phyloP scores from a whole-genome alignment of 2,329 filamentous ascomycete genomes.

The Aquanectria penicillioides region DNA sequence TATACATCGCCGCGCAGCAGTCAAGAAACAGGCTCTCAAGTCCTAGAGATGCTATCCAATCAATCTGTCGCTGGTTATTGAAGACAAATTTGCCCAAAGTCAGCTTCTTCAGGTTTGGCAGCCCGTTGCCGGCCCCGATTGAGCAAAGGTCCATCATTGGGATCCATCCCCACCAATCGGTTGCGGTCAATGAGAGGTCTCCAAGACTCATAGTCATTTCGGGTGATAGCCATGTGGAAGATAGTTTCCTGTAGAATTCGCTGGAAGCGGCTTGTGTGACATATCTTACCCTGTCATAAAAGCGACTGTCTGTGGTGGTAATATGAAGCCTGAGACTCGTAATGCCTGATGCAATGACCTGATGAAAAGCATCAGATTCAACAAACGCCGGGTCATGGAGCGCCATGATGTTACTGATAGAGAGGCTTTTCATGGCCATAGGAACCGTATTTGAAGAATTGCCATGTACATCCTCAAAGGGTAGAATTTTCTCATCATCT shows the following conservation, averaged over 20 bases:
- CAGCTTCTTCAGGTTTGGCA: background rate
- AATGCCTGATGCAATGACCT: background rate
- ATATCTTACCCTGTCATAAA: too few relatives aligned
- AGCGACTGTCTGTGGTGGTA: background rate
- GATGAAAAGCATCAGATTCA: background rate
- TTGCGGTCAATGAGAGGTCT: background rate
- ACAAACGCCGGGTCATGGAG: too few relatives aligned
- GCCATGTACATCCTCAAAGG: too few relatives aligned
- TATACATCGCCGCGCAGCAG: background rate
- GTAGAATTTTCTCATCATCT: too few relatives aligned
- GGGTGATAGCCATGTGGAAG: background rate
- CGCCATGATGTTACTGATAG: too few relatives aligned
- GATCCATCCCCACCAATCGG: background rate
- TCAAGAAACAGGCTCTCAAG: background rate
- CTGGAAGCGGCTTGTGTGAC: too few relatives aligned
- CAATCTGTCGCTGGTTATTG: background rate
- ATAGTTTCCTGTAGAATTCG: background rate
- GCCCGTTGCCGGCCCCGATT: background rate
- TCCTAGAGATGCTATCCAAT: background rate
- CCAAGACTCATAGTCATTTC: background rate
- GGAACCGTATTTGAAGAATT: too few relatives aligned
- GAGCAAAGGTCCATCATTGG: background rate
- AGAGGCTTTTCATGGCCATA: too few relatives aligned
- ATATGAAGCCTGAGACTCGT: background rate
- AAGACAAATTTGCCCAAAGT: background rate